Evolutionary conservation across 208 protist species (phyloP).

Genomic region (Wallacemonas sp.): DNA sequence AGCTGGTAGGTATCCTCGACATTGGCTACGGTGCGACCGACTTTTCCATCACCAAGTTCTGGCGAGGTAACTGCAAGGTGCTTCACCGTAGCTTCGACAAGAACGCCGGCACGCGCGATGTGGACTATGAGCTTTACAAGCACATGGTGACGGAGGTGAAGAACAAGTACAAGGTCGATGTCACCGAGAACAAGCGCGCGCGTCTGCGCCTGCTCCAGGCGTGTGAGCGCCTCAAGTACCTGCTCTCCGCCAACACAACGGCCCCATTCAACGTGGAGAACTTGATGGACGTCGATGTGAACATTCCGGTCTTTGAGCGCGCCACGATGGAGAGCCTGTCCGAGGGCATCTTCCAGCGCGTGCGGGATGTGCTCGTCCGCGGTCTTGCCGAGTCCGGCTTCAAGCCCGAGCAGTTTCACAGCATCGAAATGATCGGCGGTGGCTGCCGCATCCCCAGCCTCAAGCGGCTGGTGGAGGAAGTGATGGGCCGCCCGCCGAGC

Average conservation of each 20-base stretch:
- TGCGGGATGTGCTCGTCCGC: constrained; percentile 51
- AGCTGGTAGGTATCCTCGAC: constrained; percentile 85
- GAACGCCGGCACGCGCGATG: constrained; percentile 79
- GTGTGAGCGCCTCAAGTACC: constrained; percentile 90
- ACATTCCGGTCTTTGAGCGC: constrained; percentile 77
- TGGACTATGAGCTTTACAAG: constrained; percentile 82
- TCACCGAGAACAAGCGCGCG: constrained; percentile 78
- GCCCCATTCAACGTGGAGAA: constrained; percentile 89
- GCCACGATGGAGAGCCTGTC: constrained; percentile 69
- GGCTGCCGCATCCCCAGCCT: constrained; percentile 89
- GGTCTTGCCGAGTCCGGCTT: constrained; percentile 58
- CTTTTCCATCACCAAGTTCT: constrained; percentile 83
- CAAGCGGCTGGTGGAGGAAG: constrained; percentile 68
- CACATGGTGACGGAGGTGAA: constrained; percentile 76
- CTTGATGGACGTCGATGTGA: constrained; percentile 92
- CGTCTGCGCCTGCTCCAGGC: constrained; percentile 76
- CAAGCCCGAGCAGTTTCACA: constrained; percentile 47
- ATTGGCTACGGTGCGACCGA: constrained; percentile 84
- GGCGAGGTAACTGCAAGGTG: constrained; percentile 78
- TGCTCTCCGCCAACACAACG: constrained; percentile 84
- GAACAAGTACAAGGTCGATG: constrained; percentile 89
- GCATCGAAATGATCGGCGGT: constrained; percentile 92
- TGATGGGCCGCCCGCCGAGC: constrained; percentile 55
- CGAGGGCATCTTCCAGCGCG: constrained; percentile 37
- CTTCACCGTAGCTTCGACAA: constrained; percentile 76